phyloP scores from a whole-genome alignment of 2,329 filamentous ascomycete genomes.

The Chaetomiaceae sp. region DNA sequence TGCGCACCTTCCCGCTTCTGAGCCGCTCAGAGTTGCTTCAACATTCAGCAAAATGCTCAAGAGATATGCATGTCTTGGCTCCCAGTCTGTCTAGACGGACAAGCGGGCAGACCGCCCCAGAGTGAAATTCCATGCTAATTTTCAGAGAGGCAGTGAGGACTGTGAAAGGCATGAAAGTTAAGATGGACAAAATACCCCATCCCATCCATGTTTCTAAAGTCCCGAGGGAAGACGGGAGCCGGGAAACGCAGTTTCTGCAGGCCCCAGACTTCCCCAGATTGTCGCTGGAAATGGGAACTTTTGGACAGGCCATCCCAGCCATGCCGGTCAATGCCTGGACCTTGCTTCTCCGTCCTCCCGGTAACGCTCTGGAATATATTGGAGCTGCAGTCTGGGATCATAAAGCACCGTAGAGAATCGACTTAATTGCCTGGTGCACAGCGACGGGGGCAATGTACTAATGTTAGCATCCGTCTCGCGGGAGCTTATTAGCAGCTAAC shows the following conservation, averaged over 20 bases:
- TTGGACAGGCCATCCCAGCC: slow-evolving; percentile 1
- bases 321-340: background rate
- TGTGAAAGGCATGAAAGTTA: too few species aligned
- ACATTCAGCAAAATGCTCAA: background rate
- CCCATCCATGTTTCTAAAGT: background rate
- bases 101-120: too few species aligned
- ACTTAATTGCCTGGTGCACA: background rate
- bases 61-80: background rate
- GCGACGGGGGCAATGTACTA: background rate
- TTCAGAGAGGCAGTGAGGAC: too few species aligned
- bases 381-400: background rate
- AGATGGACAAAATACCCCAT: too few species aligned
- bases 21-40: background rate
- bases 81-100: too few species aligned
- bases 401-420: background rate
- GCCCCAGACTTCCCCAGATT: slow-evolving; percentile 1
- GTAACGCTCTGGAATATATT: background rate
- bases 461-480: background rate
- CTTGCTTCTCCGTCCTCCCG: background rate
- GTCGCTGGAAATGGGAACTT: background rate
- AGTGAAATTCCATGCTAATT: too few species aligned
- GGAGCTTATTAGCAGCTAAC: slow-evolving; percentile 4
- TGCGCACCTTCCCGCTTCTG: background rate
- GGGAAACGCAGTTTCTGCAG: background rate
- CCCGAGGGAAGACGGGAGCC: background rate